phyloP scores from a whole-genome alignment of 352 stramenopile genomes.

The Globisporangium barbulae region DNA sequence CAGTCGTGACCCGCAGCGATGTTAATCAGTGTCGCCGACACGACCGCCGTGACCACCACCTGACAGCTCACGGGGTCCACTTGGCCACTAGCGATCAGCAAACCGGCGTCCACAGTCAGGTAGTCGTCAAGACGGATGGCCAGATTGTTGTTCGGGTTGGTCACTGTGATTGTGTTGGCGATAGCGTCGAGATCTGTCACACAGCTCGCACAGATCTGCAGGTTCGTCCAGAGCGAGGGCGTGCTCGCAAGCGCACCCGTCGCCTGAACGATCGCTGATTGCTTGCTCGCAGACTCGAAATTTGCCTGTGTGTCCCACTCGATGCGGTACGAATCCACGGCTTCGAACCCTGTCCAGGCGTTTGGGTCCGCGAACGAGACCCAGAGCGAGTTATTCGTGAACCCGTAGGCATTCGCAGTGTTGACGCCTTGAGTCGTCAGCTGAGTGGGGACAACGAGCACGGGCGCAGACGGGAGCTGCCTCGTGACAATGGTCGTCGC shows the following conservation, averaged over 20 bases:
- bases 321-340: conserved; percentile 85
- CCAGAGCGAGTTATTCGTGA: conserved; percentile 57
- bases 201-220: conserved; percentile 46
- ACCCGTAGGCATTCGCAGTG: conserved; percentile 50
- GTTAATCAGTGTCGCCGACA: conserved; percentile 25
- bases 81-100: neutral
- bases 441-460: conserved; percentile 45
- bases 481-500: conserved; percentile 40
- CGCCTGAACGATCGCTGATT: conserved; percentile 30
- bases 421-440: conserved; percentile 25
- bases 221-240: conserved; percentile 41
- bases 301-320: conserved; percentile 85
- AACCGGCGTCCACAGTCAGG: conserved; percentile 43
- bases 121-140: conserved; percentile 31
- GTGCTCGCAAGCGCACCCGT: conserved; percentile 11
- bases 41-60: conserved; percentile 34
- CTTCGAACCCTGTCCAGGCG: conserved; percentile 69
- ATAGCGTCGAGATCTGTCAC: conserved; percentile 30
- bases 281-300: conserved; percentile 48
- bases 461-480: conserved; percentile 52
- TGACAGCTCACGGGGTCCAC: conserved; percentile 44
- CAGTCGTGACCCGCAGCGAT: conserved; percentile 48
- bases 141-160: conserved; percentile 27
- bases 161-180: conserved; percentile 24
- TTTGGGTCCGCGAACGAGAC: conserved; percentile 66